Conservation (phyloP, 768 basidiomycete genomes). For the Leccinum sublutescens region DNA sequence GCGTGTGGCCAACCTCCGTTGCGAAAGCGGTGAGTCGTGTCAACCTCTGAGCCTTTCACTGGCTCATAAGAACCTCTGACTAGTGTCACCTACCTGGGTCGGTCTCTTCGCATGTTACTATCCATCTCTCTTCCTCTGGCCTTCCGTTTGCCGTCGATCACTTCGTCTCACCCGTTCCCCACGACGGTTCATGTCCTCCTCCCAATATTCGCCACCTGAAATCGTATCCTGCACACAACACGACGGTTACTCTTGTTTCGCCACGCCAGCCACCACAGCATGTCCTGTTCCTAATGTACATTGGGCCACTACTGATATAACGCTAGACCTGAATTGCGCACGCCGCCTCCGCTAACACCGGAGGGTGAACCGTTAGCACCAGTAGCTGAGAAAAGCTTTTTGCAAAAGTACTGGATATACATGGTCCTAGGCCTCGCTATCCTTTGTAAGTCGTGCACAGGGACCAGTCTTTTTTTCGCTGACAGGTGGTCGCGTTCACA, state of each 20-base stretch:
- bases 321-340: slow-evolving; percentile 62
- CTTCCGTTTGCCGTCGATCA: slow-evolving; percentile 69
- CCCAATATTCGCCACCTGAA: slow-evolving; percentile 14
- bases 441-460: slow-evolving; percentile 45
- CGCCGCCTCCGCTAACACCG: slow-evolving; percentile 63
- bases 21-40: slow-evolving; percentile 50
- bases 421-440: slow-evolving; percentile 57
- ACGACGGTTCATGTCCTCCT: slow-evolving; percentile 60
- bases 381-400: slow-evolving; percentile 68
- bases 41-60: slow-evolving; percentile 39
- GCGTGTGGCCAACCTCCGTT: slow-evolving; percentile 31
- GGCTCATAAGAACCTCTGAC: slow-evolving; percentile 11
- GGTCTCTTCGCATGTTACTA: slow-evolving; percentile 52
- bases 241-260: slow-evolving; percentile 52
- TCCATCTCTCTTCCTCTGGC: slow-evolving; percentile 50
- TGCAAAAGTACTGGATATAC: slow-evolving; percentile 93
- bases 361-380: slow-evolving; percentile 64
- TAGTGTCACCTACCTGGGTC: slow-evolving; percentile 68
- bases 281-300: slow-evolving; percentile 18
- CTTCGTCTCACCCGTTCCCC: slow-evolving; percentile 66
- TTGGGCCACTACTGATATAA: slow-evolving; percentile 1
- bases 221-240: slow-evolving; percentile 38
- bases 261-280: slow-evolving; percentile 59
- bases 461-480: not conserved
- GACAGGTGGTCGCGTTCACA: slow-evolving; percentile 3